Conservation (phyloP, 2,329 filamentous ascomycete genomes). For the Sphaerulina musiva region DNA sequence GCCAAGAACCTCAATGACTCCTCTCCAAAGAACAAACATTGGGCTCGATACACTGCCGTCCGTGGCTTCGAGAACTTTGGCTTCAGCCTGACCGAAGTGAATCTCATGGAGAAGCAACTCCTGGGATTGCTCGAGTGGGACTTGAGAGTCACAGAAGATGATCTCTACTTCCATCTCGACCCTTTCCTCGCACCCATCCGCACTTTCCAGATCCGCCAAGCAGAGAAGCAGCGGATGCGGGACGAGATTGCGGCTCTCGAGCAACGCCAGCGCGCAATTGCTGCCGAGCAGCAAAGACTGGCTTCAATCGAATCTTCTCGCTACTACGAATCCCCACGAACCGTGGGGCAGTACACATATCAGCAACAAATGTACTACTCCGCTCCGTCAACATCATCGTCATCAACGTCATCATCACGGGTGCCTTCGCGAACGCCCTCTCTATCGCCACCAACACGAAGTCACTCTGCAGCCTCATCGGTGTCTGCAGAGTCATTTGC, state of each 20-base stretch:
- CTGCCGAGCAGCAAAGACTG: constrained; percentile 35
- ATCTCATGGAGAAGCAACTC: constrained; percentile 98
- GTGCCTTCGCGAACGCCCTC: constrained; percentile 45
- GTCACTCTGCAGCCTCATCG: constrained; percentile 33
- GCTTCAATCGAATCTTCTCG: constrained; percentile 24
- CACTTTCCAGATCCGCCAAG: constrained; percentile 47
- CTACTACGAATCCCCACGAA: constrained; percentile 37
- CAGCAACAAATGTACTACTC: constrained; percentile 27
- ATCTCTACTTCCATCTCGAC: constrained; percentile 82
- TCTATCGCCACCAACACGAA: constrained; percentile 43
- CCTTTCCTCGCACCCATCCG: constrained; percentile 83
- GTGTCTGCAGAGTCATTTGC: constrained; percentile 32
- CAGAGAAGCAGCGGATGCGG: constrained; percentile 46
- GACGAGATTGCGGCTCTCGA: constrained; percentile 34
- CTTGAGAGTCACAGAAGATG: constrained; percentile 72
- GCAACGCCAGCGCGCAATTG: constrained; percentile 33
- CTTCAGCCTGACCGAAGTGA: constrained; percentile 92
- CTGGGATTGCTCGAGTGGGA: constrained; percentile 95
- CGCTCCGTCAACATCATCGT: constrained; percentile 11
- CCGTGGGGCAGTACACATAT: constrained; percentile 25
- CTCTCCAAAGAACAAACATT: constrained; percentile 99
- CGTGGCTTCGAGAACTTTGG: constrained; percentile 69
- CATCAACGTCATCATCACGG: constrained; percentile 25
- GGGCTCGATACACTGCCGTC: constrained; percentile 86
- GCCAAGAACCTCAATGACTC: constrained; percentile 99